Evolutionary conservation across 1,284 basidiomycete species (phyloP), one percentile per base, ranked within the genome.

Genomic region (Leccinum laetum): DNA sequence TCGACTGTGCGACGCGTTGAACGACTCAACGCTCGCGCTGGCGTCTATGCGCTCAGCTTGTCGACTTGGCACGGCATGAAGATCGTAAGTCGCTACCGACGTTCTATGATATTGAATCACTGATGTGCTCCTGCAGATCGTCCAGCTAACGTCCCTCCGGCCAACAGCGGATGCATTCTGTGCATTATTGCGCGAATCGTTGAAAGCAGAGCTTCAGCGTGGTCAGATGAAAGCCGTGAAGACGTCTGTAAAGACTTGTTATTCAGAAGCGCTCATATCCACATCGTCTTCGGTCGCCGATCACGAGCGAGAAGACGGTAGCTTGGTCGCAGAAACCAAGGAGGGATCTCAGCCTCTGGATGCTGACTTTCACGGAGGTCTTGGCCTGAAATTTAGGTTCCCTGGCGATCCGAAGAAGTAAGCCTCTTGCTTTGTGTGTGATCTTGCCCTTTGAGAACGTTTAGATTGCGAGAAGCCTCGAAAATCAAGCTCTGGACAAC

Each of bases 401-500:
- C 96, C 96, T 1, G 96, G 95, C 62, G 96, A 98, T 77, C 88
- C 95, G 10, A 94, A 94, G 79, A 97, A 96, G 90, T 93, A 72
- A 70, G 87, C 78, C 41, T 61, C 61, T 53, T 60, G 29, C 55
- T 64, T 65, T 58, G 26, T 55, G 41, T 21, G 56, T 59, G 46
- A 14, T 52, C 61, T 9, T 41, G 10, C 41, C 16, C 49, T 21
- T 62, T 78, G 59, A 77, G 16, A 41, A 39, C 7, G 16, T 53
- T 7, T 70, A 95, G 92, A 79, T 83, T 98, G 68, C 88, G 97
- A 37, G 98, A 99, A 79, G 94, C 95, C 64, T 98, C 95, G 53
- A 99, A 99, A 79, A 91, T 98, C 72, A 99, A 98, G 78, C 85
- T 99, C 13, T 99, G 98, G 98, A 91, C 90, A 21, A 88, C 90